Conservation (phyloP, 768 basidiomycete genomes). For the Neoboletus magnificus region DNA sequence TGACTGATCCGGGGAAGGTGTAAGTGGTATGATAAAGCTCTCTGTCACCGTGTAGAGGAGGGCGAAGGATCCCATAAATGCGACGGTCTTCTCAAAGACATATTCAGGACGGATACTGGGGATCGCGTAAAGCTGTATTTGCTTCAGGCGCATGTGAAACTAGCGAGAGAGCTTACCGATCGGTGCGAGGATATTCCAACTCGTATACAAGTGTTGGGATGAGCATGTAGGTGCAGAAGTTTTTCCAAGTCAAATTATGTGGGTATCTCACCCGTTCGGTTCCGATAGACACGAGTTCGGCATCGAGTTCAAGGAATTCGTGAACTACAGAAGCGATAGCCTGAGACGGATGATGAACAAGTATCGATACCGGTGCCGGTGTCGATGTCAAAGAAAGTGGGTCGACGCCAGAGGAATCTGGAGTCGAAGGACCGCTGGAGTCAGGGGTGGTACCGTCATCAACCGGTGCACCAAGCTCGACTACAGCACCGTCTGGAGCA, state of each 20-base stretch:
- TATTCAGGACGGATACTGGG: slow-evolving; percentile 46
- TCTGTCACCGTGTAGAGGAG: slow-evolving; percentile 93
- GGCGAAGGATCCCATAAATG: slow-evolving; percentile 94
- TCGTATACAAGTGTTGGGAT: slow-evolving; percentile 95
- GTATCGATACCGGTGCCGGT: slow-evolving; percentile 37
- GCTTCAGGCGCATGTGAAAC: not conserved
- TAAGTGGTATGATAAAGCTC: slow-evolving; percentile 86
- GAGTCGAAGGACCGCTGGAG: slow-evolving; percentile 1
- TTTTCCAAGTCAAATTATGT: slow-evolving; percentile 73
- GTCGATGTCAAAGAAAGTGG: slow-evolving; percentile 9
- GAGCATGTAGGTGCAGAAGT: slow-evolving; percentile 83
- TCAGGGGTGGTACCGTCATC: not conserved
- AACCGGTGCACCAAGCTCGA: slow-evolving; percentile 2
- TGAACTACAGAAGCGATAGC: slow-evolving; percentile 66
- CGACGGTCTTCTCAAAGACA: slow-evolving; percentile 60
- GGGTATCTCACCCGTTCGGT: slow-evolving; percentile 73
- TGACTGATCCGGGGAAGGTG: slow-evolving; percentile 63
- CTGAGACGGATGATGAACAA: slow-evolving; percentile 64
- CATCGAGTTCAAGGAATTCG: slow-evolving; percentile 71
- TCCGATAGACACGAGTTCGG: slow-evolving; percentile 73
- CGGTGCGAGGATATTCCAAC: slow-evolving; percentile 91
- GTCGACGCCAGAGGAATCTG: slow-evolving; percentile 8
- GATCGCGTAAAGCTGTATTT: not conserved
- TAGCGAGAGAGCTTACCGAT: slow-evolving; percentile 46
- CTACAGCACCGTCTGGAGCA: slow-evolving; percentile 18